Evolutionary conservation across 1,284 basidiomycete species (phyloP), one percentile per base, ranked within the genome.

Genomic region (Sparassis latifolia): DNA sequence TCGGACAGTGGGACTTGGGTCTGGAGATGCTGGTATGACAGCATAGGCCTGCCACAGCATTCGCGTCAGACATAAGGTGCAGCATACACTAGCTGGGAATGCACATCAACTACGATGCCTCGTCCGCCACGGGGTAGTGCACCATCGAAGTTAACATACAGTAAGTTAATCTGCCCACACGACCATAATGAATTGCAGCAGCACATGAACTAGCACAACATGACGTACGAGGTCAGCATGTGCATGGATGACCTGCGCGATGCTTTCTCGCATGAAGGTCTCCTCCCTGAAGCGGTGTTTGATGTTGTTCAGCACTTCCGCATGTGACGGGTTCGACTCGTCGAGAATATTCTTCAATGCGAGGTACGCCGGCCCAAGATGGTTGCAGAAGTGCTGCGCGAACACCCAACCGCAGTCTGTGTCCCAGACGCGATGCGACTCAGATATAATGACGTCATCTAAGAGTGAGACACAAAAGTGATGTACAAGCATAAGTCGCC

Each of bases 141-240:
- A 79, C 78, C 89, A 97, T 93, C 97, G 67, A 99, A 99, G 74
- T 97, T 95, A 61, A 98, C 95, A 69, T 99, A 99, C 48, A 98
- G 82, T 66, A 96, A 71, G 50, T 87, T 88, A 65, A 94, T 90
- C 84, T 92, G 35, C 37, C 12, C 10, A 10, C 4, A 42, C 40
- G 31, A 39, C 20, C 20, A 20, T 20, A 20, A 20, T 20, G 20
- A 20, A 20, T 20, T 20, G 20, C 20, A 20, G 20, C 20, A 20
- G 20, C 20, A 20, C 20, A 20, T 20, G 20, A 20, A 27, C 20
- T 20, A 20, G 20, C 20, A 20, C 20, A 20, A 20, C 2, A 6
- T 50, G 4, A 69, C 84, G 48, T 49, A 92, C 88, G 59, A 96
- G 67, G 50, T 95, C 91, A 2, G 92, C 86, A 67, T 95, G 84